phyloP scores from a whole-genome alignment of 2,329 filamentous ascomycete genomes.

The Bertia moriformis region DNA sequence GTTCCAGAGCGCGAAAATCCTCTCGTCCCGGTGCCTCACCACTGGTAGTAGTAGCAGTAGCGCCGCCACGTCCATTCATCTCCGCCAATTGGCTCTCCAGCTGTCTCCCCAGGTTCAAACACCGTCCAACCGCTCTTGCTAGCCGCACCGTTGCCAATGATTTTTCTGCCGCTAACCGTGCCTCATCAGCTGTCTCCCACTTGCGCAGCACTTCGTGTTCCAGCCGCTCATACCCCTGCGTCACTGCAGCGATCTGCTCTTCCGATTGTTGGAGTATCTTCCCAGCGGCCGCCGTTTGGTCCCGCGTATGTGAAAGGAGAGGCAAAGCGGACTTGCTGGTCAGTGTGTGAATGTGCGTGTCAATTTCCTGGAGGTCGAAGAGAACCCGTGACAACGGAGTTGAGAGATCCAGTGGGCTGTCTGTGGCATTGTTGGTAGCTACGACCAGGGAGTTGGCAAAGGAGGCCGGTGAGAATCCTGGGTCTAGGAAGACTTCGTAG shows the following conservation, averaged over 20 bases:
- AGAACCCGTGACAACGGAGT: conserved; percentile 54
- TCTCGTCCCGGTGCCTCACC: conserved; percentile 21
- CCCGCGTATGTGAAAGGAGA: conserved; percentile 38
- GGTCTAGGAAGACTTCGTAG: conserved; percentile 44
- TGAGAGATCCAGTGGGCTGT: conserved; percentile 50
- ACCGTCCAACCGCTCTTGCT: conserved; percentile 38
- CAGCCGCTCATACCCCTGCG: conserved; percentile 41
- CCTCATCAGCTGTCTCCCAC: conserved; percentile 43
- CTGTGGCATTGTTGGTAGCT: conserved; percentile 48
- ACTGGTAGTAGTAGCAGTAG: conserved; percentile 8
- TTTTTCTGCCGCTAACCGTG: conserved; percentile 40
- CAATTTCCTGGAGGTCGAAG: conserved; percentile 54
- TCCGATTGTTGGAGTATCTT: conserved; percentile 40
- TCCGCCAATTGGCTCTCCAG: conserved; percentile 43
- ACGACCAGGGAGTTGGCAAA: conserved; percentile 50
- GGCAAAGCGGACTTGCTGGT: conserved; percentile 46
- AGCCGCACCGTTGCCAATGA: conserved; percentile 42
- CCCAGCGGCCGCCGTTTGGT: conserved; percentile 35
- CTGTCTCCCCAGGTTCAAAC: conserved; percentile 41
- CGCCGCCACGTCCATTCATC: conserved; percentile 22
- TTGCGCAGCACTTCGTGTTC: conserved; percentile 45
- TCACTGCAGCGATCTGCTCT: conserved; percentile 38
- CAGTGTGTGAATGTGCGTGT: conserved; percentile 50
- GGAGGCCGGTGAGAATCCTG: conserved; percentile 39
- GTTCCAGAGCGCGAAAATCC: conserved; percentile 39